Conservation (phyloP, 148 eudicot genomes). For the Bassia scoparia region DNA sequence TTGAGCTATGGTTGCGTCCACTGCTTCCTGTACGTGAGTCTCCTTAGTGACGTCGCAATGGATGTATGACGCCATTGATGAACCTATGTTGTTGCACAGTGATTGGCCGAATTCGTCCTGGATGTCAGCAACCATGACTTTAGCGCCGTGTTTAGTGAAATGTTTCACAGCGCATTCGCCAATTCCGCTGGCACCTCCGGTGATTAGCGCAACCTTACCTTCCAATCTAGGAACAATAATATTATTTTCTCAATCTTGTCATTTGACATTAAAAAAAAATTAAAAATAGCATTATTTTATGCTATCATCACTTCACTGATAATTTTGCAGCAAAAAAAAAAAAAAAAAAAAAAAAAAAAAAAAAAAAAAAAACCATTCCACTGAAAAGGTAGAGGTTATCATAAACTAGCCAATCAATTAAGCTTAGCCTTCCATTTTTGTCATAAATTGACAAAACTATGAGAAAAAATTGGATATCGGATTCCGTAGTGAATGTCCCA, state of each 20-base stretch:
- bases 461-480: too few relatives aligned
- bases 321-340: too few relatives aligned
- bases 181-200: conserved; percentile 40
- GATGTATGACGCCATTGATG: conserved; percentile 22
- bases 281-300: too few relatives aligned
- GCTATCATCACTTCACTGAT: too few relatives aligned
- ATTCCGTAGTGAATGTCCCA: too few relatives aligned
- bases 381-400: too few relatives aligned
- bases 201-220: conserved; percentile 41
- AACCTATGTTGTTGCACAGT: conserved; percentile 27
- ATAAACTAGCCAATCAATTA: too few relatives aligned
- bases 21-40: conserved; percentile 27
- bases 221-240: conserved; percentile 21
- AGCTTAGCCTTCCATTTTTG: too few relatives aligned
- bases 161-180: conserved; percentile 31
- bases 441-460: too few relatives aligned
- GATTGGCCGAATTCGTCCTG: conserved; percentile 33
- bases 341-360: too few relatives aligned
- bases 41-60: conserved; percentile 38
- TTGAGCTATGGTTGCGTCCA: conserved; percentile 19
- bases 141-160: conserved; percentile 31
- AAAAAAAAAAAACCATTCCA: too few relatives aligned
- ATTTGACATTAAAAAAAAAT: too few relatives aligned
- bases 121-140: conserved; percentile 36
- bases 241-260: background rate